Conservation (phyloP, 768 basidiomycete genomes). For the Naganishia vishniacii region DNA sequence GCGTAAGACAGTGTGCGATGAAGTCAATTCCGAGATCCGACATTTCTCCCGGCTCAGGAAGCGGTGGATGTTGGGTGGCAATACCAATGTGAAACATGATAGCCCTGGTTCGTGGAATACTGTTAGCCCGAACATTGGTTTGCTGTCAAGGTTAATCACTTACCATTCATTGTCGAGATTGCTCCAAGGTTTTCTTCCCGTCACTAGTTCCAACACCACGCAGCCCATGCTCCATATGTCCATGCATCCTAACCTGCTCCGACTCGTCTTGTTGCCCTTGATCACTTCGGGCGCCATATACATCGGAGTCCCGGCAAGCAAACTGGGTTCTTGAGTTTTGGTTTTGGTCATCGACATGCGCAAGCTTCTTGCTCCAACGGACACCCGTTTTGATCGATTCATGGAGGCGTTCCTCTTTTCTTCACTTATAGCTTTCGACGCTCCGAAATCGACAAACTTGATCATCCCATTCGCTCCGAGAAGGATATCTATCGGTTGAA, state of each 20-base stretch:
- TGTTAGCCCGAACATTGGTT: constrained; percentile 11
- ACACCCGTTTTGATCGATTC: constrained; percentile 55
- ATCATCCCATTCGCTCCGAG: constrained; percentile 63
- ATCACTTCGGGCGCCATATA: constrained; percentile 99
- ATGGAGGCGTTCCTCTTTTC: constrained; percentile 78
- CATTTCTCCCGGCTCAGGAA: constrained; percentile 85
- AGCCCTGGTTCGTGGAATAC: constrained; percentile 60
- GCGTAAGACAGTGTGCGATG: constrained; percentile 81
- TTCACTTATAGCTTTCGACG: constrained; percentile 71
- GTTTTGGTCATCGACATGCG: constrained; percentile 40
- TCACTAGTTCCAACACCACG: constrained; percentile 93
- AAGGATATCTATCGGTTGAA: constrained; percentile 67
- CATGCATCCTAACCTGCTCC: constrained; percentile 74
- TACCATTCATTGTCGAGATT: constrained; percentile 99
- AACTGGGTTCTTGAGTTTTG: constrained; percentile 52
- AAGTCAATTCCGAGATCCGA: constrained; percentile 85
- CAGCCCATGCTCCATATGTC: constrained; percentile 98
- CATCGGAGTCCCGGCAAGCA: constrained; percentile 95
- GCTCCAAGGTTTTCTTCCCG: constrained; percentile 96
- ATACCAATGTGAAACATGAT: constrained; percentile 99
- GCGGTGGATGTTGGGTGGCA: constrained; percentile 88
- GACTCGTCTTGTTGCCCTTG: constrained; percentile 80
- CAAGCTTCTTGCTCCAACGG: constrained; percentile 33
- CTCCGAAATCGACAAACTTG: constrained; percentile 93
- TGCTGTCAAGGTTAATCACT: constrained; percentile 34